Conservation (phyloP, 1,284 basidiomycete genomes). For the Ganoderma leucocontextum region DNA sequence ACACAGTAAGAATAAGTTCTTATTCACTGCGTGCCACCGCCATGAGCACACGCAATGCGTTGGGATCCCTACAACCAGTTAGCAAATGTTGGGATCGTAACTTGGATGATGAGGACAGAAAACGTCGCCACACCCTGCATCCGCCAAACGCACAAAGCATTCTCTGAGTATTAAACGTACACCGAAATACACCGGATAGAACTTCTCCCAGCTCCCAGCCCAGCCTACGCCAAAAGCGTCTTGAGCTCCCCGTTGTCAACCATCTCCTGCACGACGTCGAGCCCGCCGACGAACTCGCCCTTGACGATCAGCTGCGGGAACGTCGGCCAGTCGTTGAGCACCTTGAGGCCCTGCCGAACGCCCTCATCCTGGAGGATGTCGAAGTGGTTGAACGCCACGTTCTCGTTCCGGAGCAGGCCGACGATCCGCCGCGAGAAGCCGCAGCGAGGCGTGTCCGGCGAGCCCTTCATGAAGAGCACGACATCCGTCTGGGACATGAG, state of each 20-base stretch:
- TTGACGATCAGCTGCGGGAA: slow-evolving; percentile 73
- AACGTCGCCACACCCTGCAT: background rate
- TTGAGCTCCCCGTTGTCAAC: slow-evolving; percentile 56
- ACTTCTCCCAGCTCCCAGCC: background rate
- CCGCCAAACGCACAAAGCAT: background rate
- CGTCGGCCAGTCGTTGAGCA: slow-evolving; percentile 72
- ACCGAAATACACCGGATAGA: background rate
- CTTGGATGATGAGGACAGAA: background rate
- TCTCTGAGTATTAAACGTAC: slow-evolving; percentile 2
- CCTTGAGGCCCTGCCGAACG: slow-evolving; percentile 72
- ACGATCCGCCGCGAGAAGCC: slow-evolving; percentile 83
- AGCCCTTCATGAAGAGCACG: slow-evolving; percentile 99
- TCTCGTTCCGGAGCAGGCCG: slow-evolving; percentile 65
- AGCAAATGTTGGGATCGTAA: background rate
- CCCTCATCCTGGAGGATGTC: slow-evolving; percentile 79
- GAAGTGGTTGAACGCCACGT: slow-evolving; percentile 74
- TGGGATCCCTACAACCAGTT: background rate
- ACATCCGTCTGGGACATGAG: slow-evolving; percentile 80
- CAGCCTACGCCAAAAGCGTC: slow-evolving; percentile 18
- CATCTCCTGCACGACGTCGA: slow-evolving; percentile 74
- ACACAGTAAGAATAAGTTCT: too few species aligned
- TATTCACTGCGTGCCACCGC: too few species aligned
- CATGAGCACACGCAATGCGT: background rate
- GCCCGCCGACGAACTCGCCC: slow-evolving; percentile 77
- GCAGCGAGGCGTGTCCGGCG: slow-evolving; percentile 86